Conservation (phyloP, 805 yeast species). For the Pichia insulana region DNA sequence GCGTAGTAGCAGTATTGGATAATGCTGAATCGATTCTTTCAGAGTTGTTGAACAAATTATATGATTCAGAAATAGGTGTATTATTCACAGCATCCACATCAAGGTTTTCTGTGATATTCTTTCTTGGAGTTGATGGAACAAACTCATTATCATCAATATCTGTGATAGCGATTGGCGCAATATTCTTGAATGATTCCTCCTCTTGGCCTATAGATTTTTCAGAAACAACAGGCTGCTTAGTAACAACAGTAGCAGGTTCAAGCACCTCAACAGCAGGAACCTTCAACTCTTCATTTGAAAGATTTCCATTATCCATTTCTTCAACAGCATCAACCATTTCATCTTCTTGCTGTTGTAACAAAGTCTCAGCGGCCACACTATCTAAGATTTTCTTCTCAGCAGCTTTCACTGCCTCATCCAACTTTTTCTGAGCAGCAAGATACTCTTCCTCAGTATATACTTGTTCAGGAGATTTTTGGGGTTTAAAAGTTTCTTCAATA, state of each 20-base stretch:
- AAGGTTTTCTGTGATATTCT: too few species aligned
- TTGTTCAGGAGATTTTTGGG: not conserved
- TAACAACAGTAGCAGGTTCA: too few species aligned
- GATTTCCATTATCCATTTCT: not conserved
- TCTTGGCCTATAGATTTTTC: too few species aligned
- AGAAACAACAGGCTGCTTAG: too few species aligned
- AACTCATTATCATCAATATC: too few species aligned
- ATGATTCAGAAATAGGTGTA: too few species aligned
- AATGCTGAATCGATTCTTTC: not conserved
- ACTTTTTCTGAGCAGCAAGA: slow-evolving; percentile 20
- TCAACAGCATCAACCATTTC: slow-evolving; percentile 2
- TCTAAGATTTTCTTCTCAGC: slow-evolving; percentile 24
- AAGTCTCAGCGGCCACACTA: slow-evolving; percentile 16
- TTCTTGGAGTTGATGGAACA: too few species aligned
- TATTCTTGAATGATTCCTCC: too few species aligned
- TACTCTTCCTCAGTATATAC: slow-evolving; percentile 21
- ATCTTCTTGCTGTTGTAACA: slow-evolving; percentile 10
- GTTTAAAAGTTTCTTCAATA: not conserved
- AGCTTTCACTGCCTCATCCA: slow-evolving; percentile 20
- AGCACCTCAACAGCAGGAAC: too few species aligned
- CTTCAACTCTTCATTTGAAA: too few species aligned
- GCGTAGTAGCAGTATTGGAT: not conserved
- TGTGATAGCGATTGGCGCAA: too few species aligned
- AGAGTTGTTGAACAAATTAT: not conserved
- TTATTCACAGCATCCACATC: too few species aligned